Evolutionary conservation across 768 basidiomycete genomes (phyloP), one percentile per base, ranked within the genome.

Genomic region (Podaxis carcinomalis): DNA sequence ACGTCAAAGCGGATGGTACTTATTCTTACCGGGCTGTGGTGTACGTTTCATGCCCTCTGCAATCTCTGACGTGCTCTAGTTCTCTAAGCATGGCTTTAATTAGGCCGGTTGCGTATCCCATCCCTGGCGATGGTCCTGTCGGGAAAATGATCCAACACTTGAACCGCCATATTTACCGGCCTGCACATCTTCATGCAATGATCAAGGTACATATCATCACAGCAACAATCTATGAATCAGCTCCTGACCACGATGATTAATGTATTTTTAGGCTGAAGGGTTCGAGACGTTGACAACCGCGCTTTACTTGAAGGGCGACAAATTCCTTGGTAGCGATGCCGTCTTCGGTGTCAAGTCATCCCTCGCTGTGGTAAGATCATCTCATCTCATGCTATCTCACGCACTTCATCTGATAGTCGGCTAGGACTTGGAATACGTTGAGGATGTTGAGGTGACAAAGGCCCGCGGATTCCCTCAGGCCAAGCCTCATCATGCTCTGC

Each of bases 321-420:
- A 76, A 2, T 93, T 82, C 67, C 62, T 93, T 23, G 72, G 72
- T 5, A 90, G 85, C 62, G 92, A 94, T 68, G 79, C 83, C 10
- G 90, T 93, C 2, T 93, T 93, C 71, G 92, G 93, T 9, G 92
- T 90, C 23, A 91, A 91, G 72, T 80, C 82, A 51, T 90, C 88
- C 5, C 77, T 95, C 27, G 80, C 93, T 19, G 83, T 92, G 64
- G 91, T 92, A 72, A 54, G 84, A n/a, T n/a, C 10, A 4, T 51
- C 11, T n/a, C 14, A 6, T 78, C 7, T 50, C 19, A 11, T 10
- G 23, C 42, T 39, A 13, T 35, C 6, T 32, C 19, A 6, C 25
- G 14, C 25, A 35, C 11, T 44, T 37, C 13, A 39, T 50, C 35
- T 59, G 28, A 36, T 19, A 44, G 9, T 55, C 57, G 64, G 62